A percentile compares a stretch with the other conserved stretches of the same genome.
These are phyloP conservation scores for Lepidium africanum DNA, from an alignment of 345 rosid species.

Conservation along the genomic window DNA sequence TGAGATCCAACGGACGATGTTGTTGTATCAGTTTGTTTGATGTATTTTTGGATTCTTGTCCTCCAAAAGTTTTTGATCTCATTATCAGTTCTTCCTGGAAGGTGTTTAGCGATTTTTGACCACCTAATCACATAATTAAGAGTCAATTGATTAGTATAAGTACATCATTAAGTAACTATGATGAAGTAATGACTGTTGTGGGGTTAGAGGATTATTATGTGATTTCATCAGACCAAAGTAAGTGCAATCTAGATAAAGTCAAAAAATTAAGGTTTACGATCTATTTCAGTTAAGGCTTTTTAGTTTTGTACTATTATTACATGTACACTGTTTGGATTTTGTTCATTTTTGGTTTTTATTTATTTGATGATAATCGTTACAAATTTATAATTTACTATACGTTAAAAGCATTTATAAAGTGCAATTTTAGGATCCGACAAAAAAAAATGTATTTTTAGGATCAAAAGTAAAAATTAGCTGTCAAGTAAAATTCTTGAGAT, in stretches of 20 bases:
- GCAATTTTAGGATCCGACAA: neutral
- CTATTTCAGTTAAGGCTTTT: constrained; percentile 28
- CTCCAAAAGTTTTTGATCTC: constrained; percentile 98
- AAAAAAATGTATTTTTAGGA: neutral
- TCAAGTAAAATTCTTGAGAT: neutral
- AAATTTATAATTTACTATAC: neutral
- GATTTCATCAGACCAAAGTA: constrained; percentile 11
- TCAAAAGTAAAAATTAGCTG: neutral
- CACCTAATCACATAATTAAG: constrained; percentile 37
- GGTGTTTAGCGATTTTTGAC: constrained; percentile 93
- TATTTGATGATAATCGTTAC: neutral
- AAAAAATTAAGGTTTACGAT: constrained; percentile 35
- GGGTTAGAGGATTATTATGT: neutral
- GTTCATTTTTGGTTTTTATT: neutral
- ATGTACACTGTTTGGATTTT: constrained; percentile 12
- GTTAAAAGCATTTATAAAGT: neutral
- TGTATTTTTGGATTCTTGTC: constrained; percentile 87
- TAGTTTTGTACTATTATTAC: neutral
- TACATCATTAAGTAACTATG: neutral
- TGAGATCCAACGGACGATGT: constrained; percentile 32
- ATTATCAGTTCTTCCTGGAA: constrained; percentile 97
- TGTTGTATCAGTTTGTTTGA: constrained; percentile 45
- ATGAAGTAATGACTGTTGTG: constrained; percentile 16
- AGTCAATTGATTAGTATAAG: neutral
- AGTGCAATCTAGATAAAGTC: constrained; percentile 22